Conservation (phyloP, 2,329 filamentous ascomycete species). For the Fusarium sp. region DNA sequence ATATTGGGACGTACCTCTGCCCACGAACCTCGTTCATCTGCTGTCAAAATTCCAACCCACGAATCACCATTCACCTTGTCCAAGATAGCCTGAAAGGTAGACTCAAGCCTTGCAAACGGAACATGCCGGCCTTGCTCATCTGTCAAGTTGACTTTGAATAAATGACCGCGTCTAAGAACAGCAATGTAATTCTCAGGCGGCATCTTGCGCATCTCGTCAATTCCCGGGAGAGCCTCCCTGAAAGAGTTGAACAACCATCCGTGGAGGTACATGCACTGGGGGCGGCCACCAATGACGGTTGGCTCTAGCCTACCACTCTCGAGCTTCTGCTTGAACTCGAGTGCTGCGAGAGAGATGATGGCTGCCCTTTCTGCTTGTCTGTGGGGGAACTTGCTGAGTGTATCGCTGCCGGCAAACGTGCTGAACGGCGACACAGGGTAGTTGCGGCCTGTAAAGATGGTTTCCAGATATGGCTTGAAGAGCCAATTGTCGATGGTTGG, state of each 20-base stretch:
- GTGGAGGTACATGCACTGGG: not conserved
- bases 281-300: not conserved
- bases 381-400: not conserved
- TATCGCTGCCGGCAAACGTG: not conserved
- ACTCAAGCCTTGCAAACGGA: not conserved
- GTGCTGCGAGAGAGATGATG: not conserved
- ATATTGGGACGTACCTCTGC: not conserved
- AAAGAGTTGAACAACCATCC: not conserved
- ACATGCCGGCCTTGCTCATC: not conserved
- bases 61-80: not conserved
- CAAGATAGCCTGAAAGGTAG: not conserved
- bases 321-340: not conserved
- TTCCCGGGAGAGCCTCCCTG: not conserved
- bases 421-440: not conserved
- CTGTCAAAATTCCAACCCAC: not conserved
- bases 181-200: not conserved
- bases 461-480: not conserved
- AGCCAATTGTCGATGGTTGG: not conserved
- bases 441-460: not conserved
- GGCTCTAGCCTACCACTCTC: not conserved
- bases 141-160: not conserved
- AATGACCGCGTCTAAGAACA: not conserved
- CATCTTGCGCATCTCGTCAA: not conserved
- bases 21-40: not conserved
- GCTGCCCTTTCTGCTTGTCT: not conserved